A percentile compares a stretch with the other conserved stretches of the same genome.
These are phyloP conservation scores for Acrocalymma vagum DNA, from an alignment of 2,329 filamentous ascomycete species.

Conservation along the genomic window DNA sequence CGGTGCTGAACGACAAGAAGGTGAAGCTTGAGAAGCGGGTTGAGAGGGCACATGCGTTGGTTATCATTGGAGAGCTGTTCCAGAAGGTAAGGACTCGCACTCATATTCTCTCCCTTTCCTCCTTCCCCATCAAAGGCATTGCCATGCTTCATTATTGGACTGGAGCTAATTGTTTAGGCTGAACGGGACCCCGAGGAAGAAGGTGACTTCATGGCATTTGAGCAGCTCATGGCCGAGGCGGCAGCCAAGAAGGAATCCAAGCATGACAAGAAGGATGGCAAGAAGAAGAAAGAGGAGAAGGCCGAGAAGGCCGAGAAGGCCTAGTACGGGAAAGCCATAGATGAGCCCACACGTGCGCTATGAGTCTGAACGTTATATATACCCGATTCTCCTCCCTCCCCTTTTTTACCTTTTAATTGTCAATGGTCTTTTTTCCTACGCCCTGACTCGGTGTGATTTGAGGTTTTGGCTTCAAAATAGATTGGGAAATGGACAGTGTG, in stretches of 20 bases:
- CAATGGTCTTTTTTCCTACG: too few relatives aligned
- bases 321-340: too few relatives aligned
- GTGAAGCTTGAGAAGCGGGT: conserved; percentile 84
- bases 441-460: too few relatives aligned
- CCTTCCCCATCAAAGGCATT: not conserved
- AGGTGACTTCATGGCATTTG: conserved; percentile 98
- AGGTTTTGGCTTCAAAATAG: too few relatives aligned
- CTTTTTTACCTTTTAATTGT: too few relatives aligned
- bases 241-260: conserved; percentile 90
- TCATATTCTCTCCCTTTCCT: not conserved
- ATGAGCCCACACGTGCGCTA: too few relatives aligned
- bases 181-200: conserved; percentile 93
- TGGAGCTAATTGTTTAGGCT: conserved; percentile 64
- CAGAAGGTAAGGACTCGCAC: conserved; percentile 70
- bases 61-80: conserved; percentile 90
- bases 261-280: conserved; percentile 74
- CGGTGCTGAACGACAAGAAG: conserved; percentile 80
- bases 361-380: too few relatives aligned
- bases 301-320: conserved; percentile 38
- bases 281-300: conserved; percentile 42
- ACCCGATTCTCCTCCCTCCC: too few relatives aligned
- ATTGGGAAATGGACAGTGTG: too few relatives aligned
- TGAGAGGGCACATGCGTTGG: conserved; percentile 88
- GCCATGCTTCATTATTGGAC: not conserved
- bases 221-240: conserved; percentile 96